Evolutionary conservation across 202 grass and related monocot species (phyloP).

Genomic region (Bolboschoenoplectus hybrid): DNA sequence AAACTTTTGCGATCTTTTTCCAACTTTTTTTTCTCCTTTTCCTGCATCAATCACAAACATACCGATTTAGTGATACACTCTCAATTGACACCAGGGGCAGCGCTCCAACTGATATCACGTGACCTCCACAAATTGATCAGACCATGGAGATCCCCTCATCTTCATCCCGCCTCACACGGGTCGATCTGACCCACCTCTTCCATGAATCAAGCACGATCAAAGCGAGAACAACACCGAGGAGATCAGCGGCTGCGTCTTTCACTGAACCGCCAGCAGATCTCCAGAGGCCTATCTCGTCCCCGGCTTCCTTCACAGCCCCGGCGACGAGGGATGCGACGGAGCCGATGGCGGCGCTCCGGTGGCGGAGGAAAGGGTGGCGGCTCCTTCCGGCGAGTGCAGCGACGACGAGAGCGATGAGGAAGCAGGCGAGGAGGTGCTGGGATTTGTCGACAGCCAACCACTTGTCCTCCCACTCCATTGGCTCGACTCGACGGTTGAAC

Average conservation of each 20-base stretch:
- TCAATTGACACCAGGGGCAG: background rate
- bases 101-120: background rate
- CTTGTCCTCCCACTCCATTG: conserved; percentile 71
- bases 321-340: conserved; percentile 56
- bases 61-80: conserved; percentile 13
- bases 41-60: background rate
- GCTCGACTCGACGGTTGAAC: background rate
- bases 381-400: conserved; percentile 51
- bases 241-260: conserved; percentile 72
- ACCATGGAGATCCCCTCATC: conserved; percentile 53
- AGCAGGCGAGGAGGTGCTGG: conserved; percentile 71
- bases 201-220: conserved; percentile 38
- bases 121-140: conserved; percentile 30
- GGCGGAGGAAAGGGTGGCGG: conserved; percentile 45
- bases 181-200: conserved; percentile 26
- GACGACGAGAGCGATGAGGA: conserved; percentile 56
- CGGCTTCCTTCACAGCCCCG: conserved; percentile 72
- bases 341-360: conserved; percentile 50
- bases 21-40: background rate
- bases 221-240: conserved; percentile 53
- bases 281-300: conserved; percentile 68
- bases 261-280: conserved; percentile 72
- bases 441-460: conserved; percentile 76
- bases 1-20: background rate
- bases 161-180: conserved; percentile 32